These are phyloP conservation scores for Suillus weaverae DNA, from an alignment of 768 basidiomycete species.

Conservation along the genomic window DNA sequence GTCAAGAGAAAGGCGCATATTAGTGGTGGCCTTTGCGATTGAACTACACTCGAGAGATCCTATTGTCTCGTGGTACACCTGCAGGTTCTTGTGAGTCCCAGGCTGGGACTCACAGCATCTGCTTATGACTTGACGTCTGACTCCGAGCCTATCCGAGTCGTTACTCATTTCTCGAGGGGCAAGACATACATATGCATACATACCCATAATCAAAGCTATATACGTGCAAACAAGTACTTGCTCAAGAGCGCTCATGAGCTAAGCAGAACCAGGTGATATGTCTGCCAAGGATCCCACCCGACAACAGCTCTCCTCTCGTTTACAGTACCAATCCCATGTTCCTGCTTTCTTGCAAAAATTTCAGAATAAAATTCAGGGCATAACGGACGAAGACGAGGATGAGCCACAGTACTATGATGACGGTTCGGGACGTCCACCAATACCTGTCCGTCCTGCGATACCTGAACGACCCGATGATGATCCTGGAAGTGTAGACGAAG, in stretches of 20 bases:
- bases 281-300: slow-evolving; percentile 63
- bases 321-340: slow-evolving; percentile 59
- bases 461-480: slow-evolving; percentile 67
- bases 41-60: neutral
- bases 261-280: slow-evolving; percentile 20
- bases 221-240: neutral
- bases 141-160: too few species aligned
- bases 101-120: too few species aligned
- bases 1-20: slow-evolving; percentile 21
- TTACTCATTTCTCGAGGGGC: too few species aligned
- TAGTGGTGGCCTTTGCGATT: neutral
- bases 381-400: slow-evolving; percentile 48
- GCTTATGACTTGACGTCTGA: neutral
- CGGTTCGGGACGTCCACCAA: slow-evolving; percentile 70
- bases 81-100: neutral
- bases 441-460: slow-evolving; percentile 70
- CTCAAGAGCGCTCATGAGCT: neutral
- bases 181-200: neutral
- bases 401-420: slow-evolving; percentile 60
- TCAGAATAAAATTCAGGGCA: slow-evolving; percentile 60
- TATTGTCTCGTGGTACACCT: neutral
- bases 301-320: slow-evolving; percentile 69
- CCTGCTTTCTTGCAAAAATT: slow-evolving; percentile 69
- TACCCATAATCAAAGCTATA: neutral
- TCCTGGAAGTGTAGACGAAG: slow-evolving; percentile 74